A percentile compares a stretch with the other conserved stretches of the same genome.
These are phyloP conservation scores for Diaporthe ilicicola DNA, from an alignment of 2,329 filamentous ascomycete genomes.

Conservation along the genomic window DNA sequence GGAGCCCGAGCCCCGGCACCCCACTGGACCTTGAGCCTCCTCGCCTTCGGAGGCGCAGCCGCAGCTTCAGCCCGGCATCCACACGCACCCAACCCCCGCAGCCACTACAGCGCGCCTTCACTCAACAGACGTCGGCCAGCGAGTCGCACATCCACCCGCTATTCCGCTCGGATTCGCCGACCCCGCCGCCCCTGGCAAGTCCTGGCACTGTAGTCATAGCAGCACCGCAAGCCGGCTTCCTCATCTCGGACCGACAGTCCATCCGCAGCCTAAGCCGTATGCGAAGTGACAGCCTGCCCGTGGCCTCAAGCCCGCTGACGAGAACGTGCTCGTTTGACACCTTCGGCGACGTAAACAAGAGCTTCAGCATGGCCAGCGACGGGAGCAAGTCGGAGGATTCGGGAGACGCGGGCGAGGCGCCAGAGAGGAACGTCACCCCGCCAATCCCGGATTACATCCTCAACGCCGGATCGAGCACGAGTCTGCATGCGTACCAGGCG, in stretches of 20 bases:
- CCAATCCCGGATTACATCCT: conserved; percentile 70
- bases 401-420: conserved; percentile 34
- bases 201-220: conserved; percentile 77
- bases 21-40: conserved; percentile 66
- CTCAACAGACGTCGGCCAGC: conserved; percentile 49
- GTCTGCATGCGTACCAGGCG: conserved; percentile 56
- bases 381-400: conserved; percentile 40
- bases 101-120: conserved; percentile 42
- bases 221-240: conserved; percentile 72
- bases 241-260: conserved; percentile 64
- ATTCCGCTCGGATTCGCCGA: conserved; percentile 77
- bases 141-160: conserved; percentile 81
- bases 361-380: conserved; percentile 32
- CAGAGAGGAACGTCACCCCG: conserved; percentile 62
- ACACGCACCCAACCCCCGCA: conserved; percentile 42
- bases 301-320: conserved; percentile 57
- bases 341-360: conserved; percentile 40
- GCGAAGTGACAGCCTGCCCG: conserved; percentile 63
- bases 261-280: conserved; percentile 61
- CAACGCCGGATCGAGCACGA: conserved; percentile 59
- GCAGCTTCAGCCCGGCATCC: conserved; percentile 59
- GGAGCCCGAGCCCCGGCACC: conserved; percentile 70
- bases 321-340: conserved; percentile 60
- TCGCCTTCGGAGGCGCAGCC: conserved; percentile 48
- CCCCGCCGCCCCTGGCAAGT: conserved; percentile 70